phyloP scores from a whole-genome alignment of 2,329 filamentous ascomycete genomes.

The Fonsecaea multimorphosa region DNA sequence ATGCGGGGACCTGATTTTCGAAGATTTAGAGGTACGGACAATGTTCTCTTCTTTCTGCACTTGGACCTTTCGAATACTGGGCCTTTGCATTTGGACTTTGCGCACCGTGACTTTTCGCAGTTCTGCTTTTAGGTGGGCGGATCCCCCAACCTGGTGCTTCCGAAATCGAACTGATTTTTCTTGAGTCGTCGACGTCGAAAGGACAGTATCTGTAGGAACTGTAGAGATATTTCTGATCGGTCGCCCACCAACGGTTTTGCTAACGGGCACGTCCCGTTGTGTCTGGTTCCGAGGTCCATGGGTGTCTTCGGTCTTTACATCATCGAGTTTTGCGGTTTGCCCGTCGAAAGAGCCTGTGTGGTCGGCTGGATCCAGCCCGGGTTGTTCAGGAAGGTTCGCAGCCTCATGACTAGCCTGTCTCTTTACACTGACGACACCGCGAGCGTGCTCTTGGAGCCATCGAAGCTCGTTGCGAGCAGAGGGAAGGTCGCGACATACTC shows the following conservation, averaged over 20 bases:
- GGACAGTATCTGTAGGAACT: not conserved
- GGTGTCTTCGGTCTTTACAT: not conserved
- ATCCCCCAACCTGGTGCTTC: not conserved
- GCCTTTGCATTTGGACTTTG: not conserved
- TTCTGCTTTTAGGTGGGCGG: not conserved
- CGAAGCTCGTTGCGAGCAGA: constrained; percentile 56
- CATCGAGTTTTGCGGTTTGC: too few relatives aligned
- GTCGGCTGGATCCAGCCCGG: not conserved
- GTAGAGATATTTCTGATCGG: not conserved
- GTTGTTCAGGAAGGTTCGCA: not conserved
- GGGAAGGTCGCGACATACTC: constrained; percentile 51
- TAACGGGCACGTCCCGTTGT: not conserved
- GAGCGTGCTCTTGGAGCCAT: constrained; percentile 52
- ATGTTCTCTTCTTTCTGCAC: not conserved
- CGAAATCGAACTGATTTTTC: not conserved
- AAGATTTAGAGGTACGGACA: not conserved
- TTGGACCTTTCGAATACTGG: not conserved
- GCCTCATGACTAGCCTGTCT: constrained; percentile 22
- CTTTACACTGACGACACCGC: constrained; percentile 27
- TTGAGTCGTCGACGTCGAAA: not conserved
- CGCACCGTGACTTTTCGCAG: not conserved
- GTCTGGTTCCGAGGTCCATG: not conserved
- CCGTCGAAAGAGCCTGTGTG: not conserved
- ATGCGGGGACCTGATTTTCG: not conserved
- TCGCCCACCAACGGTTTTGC: not conserved